Conservation (phyloP, 2,329 filamentous ascomycete species). For the Didymella pomorum region DNA sequence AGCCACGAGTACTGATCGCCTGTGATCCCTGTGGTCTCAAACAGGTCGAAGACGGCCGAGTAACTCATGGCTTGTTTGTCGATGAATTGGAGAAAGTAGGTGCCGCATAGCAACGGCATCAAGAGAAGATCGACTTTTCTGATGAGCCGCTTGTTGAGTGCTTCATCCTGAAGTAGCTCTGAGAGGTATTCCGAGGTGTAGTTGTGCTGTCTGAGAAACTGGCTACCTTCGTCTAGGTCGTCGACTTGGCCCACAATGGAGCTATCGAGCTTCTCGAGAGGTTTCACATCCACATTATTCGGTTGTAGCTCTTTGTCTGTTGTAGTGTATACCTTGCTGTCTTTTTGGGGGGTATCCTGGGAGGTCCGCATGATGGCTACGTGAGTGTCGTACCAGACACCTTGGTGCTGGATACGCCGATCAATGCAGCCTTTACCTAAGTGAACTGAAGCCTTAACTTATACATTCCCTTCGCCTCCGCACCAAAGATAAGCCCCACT, state of each 20-base stretch:
- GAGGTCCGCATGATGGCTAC: background rate
- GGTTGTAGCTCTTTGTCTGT: background rate
- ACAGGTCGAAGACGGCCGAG: slow-evolving; percentile 64
- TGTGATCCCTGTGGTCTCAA: slow-evolving; percentile 58
- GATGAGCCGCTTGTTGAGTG: slow-evolving; percentile 44
- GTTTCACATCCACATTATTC: background rate
- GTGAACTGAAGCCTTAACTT: background rate
- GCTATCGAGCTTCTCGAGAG: slow-evolving; percentile 1
- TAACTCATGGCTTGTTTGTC: slow-evolving; percentile 65
- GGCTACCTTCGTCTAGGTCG: slow-evolving; percentile 58
- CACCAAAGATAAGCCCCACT: background rate
- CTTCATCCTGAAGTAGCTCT: slow-evolving; percentile 56
- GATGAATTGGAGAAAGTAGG: slow-evolving; percentile 63
- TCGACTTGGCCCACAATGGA: slow-evolving; percentile 35
- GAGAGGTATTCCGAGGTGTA: slow-evolving; percentile 55
- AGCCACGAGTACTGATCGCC: slow-evolving; percentile 62
- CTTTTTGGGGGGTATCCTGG: background rate
- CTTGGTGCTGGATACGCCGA: background rate
- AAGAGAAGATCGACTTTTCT: slow-evolving; percentile 60
- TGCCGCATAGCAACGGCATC: slow-evolving; percentile 61
- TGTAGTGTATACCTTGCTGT: background rate
- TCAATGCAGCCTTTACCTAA: background rate
- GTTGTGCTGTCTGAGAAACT: slow-evolving; percentile 60
- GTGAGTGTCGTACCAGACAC: background rate
- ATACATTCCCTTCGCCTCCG: background rate